phyloP scores from a whole-genome alignment of 2,329 filamentous ascomycete genomes.

The Aurifilum marmelostoma region DNA sequence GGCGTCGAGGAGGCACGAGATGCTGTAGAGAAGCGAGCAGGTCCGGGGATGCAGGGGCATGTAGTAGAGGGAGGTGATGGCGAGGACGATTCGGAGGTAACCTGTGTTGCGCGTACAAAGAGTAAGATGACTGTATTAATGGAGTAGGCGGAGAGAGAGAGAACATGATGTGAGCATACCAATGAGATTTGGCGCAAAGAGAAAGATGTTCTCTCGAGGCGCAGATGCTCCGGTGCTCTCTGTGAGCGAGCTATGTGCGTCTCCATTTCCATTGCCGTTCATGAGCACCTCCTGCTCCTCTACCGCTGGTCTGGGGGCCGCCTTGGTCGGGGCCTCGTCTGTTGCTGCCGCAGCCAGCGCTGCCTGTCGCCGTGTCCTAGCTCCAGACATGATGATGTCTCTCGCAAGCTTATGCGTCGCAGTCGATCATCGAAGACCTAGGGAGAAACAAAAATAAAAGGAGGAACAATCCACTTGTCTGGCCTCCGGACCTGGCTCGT shows the following conservation, averaged over 20 bases:
- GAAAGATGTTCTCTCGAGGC: constrained; percentile 72
- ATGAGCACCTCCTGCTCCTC: constrained; percentile 36
- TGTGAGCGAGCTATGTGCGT: constrained; percentile 39
- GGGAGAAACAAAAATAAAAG: background rate
- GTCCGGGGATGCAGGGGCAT: constrained; percentile 99
- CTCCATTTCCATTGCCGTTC: constrained; percentile 55
- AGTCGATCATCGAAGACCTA: constrained; percentile 9
- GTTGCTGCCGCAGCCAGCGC: constrained; percentile 29
- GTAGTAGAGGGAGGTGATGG: constrained; percentile 93
- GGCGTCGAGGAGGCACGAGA: constrained; percentile 94
- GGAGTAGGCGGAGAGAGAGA: background rate
- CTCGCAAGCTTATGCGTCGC: constrained; percentile 18
- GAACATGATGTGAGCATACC: constrained; percentile 53
- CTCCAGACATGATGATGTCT: constrained; percentile 29
- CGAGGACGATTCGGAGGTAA: constrained; percentile 77
- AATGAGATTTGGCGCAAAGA: constrained; percentile 82
- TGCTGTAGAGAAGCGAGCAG: constrained; percentile 86
- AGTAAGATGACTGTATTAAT: constrained; percentile 27
- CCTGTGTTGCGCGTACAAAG: constrained; percentile 49
- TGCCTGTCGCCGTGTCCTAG: constrained; percentile 33
- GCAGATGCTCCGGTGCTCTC: constrained; percentile 43
- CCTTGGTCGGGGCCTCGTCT: constrained; percentile 34
- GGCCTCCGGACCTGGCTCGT: background rate
- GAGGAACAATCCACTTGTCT: background rate
- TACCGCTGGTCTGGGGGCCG: constrained; percentile 34